phyloP scores from a whole-genome alignment of 768 basidiomycete genomes.

The Lactarius psammicola region DNA sequence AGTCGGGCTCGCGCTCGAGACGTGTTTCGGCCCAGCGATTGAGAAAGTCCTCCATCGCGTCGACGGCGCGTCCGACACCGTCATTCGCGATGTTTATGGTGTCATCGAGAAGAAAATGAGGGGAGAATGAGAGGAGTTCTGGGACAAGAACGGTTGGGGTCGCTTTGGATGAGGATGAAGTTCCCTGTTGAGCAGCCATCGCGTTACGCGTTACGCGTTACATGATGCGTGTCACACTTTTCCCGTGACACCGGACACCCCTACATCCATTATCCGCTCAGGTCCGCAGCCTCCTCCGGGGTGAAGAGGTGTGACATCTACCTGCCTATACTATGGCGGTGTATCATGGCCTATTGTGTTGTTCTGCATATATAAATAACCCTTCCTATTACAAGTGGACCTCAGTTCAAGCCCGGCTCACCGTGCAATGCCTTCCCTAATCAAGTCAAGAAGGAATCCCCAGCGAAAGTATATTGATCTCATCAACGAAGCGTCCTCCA shows the following conservation, averaged over 20 bases:
- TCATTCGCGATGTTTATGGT: constrained; percentile 82
- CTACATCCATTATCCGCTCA: background rate
- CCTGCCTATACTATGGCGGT: background rate
- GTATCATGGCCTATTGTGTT: background rate
- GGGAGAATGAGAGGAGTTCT: constrained; percentile 80
- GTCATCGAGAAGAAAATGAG: constrained; percentile 82
- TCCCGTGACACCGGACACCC: background rate
- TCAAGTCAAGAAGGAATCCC: background rate
- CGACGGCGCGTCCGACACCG: constrained; percentile 72
- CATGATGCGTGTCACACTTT: background rate
- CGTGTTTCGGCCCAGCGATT: constrained; percentile 72
- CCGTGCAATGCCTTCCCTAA: constrained; percentile 3
- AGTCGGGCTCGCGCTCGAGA: constrained; percentile 46
- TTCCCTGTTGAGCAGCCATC: constrained; percentile 4
- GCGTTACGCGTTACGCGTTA: background rate
- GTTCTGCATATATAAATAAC: background rate
- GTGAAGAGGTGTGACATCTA: too few relatives aligned
- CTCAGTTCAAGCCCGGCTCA: too few relatives aligned
- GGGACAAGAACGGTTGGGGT: constrained; percentile 54
- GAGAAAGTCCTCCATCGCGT: constrained; percentile 77
- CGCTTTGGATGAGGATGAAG: background rate
- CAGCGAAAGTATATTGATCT: constrained; percentile 22
- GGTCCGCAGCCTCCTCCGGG: background rate
- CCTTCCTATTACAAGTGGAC: background rate
- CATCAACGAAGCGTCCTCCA: constrained; percentile 7